Evolutionary conservation across 805 yeast species (phyloP).

Genomic region (Ogataea dorogensis): DNA sequence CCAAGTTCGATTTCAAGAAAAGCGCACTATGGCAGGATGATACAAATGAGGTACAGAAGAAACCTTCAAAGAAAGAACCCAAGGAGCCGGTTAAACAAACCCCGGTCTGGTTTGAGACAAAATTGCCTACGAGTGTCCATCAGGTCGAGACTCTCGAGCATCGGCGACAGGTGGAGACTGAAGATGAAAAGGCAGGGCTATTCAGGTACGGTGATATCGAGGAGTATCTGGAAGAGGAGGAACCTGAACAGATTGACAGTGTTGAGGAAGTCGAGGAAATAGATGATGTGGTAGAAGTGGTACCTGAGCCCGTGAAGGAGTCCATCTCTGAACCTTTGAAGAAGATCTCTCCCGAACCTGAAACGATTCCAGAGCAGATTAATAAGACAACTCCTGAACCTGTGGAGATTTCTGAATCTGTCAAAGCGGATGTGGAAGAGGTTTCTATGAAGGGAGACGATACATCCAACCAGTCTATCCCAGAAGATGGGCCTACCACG

Average conservation of each 20-base stretch:
- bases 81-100: conserved; percentile 13
- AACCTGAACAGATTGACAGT: conserved; percentile 7
- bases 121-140: conserved; percentile 5
- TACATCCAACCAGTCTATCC: too few relatives aligned
- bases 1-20: conserved; percentile 16
- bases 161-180: conserved; percentile 20
- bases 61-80: neutral
- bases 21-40: conserved; percentile 6
- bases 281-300: conserved; percentile 1
- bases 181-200: conserved; percentile 48
- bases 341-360: too few relatives aligned
- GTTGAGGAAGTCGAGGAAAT: conserved; percentile 2
- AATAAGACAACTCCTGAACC: neutral
- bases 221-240: conserved; percentile 24
- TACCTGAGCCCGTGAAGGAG: neutral
- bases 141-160: conserved; percentile 2
- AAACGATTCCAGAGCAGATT: too few relatives aligned
- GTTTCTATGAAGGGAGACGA: too few relatives aligned
- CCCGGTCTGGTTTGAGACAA: conserved; percentile 24
- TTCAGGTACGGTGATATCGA: conserved; percentile 51
- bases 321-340: neutral
- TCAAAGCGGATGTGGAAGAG: too few relatives aligned
- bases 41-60: conserved; percentile 3
- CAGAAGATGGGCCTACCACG: conserved; percentile 4
- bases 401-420: too few relatives aligned